phyloP scores from a whole-genome alignment of 805 yeast species.

The Jamesozyma gamospora region DNA sequence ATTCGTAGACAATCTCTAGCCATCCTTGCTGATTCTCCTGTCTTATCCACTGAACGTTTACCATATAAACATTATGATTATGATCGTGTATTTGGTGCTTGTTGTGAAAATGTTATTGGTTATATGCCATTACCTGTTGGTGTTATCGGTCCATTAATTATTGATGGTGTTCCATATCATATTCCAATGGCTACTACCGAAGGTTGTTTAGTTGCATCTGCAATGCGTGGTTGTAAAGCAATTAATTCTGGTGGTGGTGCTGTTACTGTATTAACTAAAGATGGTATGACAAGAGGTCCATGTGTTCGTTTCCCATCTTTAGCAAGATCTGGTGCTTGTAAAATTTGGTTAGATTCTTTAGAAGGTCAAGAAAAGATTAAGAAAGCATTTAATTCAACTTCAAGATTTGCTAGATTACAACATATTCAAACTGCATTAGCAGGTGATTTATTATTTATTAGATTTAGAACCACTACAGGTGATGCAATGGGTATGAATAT shows the following conservation, averaged over 20 bases:
- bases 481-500: constrained; percentile 99
- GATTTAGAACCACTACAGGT: constrained; percentile 98
- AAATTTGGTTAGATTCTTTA: constrained; percentile 89
- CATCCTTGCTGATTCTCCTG: constrained; percentile 68
- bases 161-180: constrained; percentile 81
- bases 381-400: constrained; percentile 89
- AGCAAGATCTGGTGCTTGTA: constrained; percentile 86
- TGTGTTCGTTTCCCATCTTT: constrained; percentile 83
- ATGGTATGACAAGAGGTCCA: constrained; percentile 99
- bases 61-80: constrained; percentile 84
- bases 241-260: constrained; percentile 97
- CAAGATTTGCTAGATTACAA: constrained; percentile 92
- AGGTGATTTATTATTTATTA: constrained; percentile 75
- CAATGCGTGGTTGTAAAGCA: constrained; percentile 99
- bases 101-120: constrained; percentile 98
- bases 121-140: constrained; percentile 95
- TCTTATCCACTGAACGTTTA: constrained; percentile 56
- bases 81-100: constrained; percentile 94
- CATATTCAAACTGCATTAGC: constrained; percentile 89
- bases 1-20: constrained; percentile 93
- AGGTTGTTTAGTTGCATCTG: constrained; percentile 96
- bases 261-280: constrained; percentile 79
- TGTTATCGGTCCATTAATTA: constrained; percentile 90
- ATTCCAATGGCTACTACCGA: constrained; percentile 99
- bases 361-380: constrained; percentile 80